Base-by-base conservation (phyloP, 164 flowering plant species). In the Kingdonia uniflora region DNA sequence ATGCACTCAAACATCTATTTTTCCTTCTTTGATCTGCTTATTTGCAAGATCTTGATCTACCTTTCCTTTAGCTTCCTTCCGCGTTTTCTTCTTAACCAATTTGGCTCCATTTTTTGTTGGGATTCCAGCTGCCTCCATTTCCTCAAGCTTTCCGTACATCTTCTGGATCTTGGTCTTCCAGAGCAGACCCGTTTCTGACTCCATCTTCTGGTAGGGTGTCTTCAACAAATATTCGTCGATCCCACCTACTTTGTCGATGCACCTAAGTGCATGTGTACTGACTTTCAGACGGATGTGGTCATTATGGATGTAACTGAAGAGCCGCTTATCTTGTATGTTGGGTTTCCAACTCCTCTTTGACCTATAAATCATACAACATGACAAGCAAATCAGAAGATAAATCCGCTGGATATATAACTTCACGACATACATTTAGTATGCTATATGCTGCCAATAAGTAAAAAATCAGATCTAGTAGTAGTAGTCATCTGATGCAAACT, bases 191-290 rank as follows among this genome's bases (percentile, higher is more conserved):
- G 66, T 66, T 24, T 70, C 68, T 37, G 69, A 59, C 57, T 66
- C 74, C 65, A 70, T 62, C 52, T 70, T 70, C 14, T 63, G 55
- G 58, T 66, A 66, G 6, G 74, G 70, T 4, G 70, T 70, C 48
- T 66, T 62, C 47, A 70, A 51, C 14, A 70, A 35, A 61, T 66
- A 70, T 54, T 70, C 74, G 2, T 70, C 74, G 55, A 84, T 75
- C 23, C 92, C 92, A 57, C 85, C 92, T 15, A 79, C 87, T 62
- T 81, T 84, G 79, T 84, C 92, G 8, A 84, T 81, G 79, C 87
- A 78, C 29, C 85, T 80, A 15, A 84, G 80, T 15, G 85, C 92
- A 59, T 84, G 84, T 6, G 79, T 78, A 1, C 82, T 78, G 51
- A 84, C 87, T 59, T 81, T 81, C 44, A 81, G 72, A 37, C 77